Evolutionary conservation across 495 filamentous ascomycete genomes (phyloP).

Genomic region (Tuber brumale): DNA sequence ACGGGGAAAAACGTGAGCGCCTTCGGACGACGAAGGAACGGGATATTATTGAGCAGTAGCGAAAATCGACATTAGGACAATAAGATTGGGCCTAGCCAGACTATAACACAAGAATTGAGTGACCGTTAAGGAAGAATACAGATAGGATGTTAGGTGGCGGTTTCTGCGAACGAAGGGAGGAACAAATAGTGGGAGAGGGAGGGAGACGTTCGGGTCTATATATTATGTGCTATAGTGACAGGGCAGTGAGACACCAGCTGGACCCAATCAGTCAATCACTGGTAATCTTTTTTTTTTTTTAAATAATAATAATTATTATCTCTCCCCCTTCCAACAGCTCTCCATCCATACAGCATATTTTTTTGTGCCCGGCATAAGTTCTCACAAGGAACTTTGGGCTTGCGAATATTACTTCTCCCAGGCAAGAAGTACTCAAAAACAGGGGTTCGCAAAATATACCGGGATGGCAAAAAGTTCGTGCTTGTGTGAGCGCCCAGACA

Average conservation of each 20-base stretch:
- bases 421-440: too few relatives aligned
- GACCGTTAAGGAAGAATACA: conserved; percentile 9
- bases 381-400: background rate
- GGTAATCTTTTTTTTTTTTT: background rate
- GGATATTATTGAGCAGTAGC: conserved; percentile 22
- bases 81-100: conserved; percentile 11
- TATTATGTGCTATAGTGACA: too few relatives aligned
- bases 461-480: too few relatives aligned
- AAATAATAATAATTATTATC: background rate
- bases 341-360: background rate
- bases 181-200: conserved; percentile 14
- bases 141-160: conserved; percentile 12
- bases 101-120: background rate
- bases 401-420: background rate
- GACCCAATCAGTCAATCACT: background rate
- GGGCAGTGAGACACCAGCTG: background rate
- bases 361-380: background rate
- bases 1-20: background rate
- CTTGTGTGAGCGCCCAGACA: too few relatives aligned
- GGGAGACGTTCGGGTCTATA: background rate
- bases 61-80: conserved; percentile 31
- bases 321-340: background rate
- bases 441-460: too few relatives aligned
- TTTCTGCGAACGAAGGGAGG: conserved; percentile 7
- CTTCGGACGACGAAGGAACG: conserved; percentile 21